A percentile compares a stretch with the other conserved stretches of the same genome.
phyloP scores from a whole-genome alignment of 2,329 filamentous ascomycete genomes.

The Ascochyta koolunga region DNA sequence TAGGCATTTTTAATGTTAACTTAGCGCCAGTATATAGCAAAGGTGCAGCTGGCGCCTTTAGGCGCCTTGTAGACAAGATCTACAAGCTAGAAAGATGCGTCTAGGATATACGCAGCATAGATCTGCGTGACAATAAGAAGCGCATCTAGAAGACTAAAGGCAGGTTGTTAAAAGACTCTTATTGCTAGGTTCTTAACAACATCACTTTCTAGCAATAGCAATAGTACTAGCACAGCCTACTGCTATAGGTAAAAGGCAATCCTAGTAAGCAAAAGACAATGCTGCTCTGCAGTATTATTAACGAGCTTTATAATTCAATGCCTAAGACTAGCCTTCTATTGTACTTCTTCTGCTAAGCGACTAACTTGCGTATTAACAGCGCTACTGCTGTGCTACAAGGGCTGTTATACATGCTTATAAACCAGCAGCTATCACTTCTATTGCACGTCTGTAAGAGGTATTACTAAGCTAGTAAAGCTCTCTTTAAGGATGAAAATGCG shows the following conservation, averaged over 20 bases:
- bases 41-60: conserved; percentile 12
- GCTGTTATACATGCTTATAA: conserved; percentile 51
- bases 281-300: conserved; percentile 37
- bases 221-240: conserved; percentile 23
- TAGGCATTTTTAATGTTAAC: background rate
- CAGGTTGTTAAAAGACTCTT: conserved; percentile 4
- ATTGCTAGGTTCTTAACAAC: conserved; percentile 30
- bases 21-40: conserved; percentile 11
- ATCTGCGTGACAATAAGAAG: conserved; percentile 8
- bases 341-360: conserved; percentile 49
- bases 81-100: background rate
- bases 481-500: conserved; percentile 17
- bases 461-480: background rate
- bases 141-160: conserved; percentile 6
- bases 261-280: conserved; percentile 46
- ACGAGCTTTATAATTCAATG: conserved; percentile 34
- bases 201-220: conserved; percentile 29
- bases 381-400: conserved; percentile 52
- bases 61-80: conserved; percentile 17
- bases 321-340: conserved; percentile 8
- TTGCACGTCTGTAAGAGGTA: conserved; percentile 11
- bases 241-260: conserved; percentile 45
- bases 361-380: conserved; percentile 44
- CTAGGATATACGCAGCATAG: conserved; percentile 7
- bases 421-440: conserved; percentile 23